Base-by-base conservation (phyloP, 805 yeast species). In the Debaryomyces maramus region DNA sequence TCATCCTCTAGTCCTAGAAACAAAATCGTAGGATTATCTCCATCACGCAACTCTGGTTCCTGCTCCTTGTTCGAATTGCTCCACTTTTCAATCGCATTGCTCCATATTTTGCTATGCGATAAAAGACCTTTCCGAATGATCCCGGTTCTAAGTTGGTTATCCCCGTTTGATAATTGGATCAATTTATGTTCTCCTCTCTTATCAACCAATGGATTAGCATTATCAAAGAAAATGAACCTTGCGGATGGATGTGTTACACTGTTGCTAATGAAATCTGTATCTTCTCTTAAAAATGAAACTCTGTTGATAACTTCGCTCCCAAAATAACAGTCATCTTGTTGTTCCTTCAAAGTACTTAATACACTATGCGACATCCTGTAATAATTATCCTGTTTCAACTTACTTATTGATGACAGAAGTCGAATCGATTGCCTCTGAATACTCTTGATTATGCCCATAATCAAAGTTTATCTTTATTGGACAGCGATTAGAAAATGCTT, bases 241-340 rank as follows among this genome's bases (percentile, higher is more conserved):
- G 87, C 62, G 3, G 72, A 58, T 2, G 70, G 64, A 44, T 75
- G 77, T 16, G 46, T 47, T 14, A 77, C 58, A 4, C 81, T 76
- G 29, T 56, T 52, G 35, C 61, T 47, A 23, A 84, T 71, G 49
- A 81, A 81, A 20, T 66, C 73, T 13, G 60, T 32, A 53, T 83
- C 78, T 17, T 77, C 77, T 26, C 91, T 63, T 36, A 83, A 61
- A 49, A 82, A 85, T 13, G 84, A 75, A 5, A 84, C 77, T 41
- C 91, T 62, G 56, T 83, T 81, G 41, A 85, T 63, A 5, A 76
- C 78, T 43, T 70, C 78, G 11, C 73, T 73, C 15, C 79, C 73
- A 48, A 69, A 78, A 45, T 67, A 67, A 42, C 53, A 56, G 34
- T 58, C 55, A 21, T 50, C 45, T 33, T 53, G 53, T 30, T 48